Evolutionary conservation across 2,329 filamentous ascomycete species (phyloP).

Genomic region (Scleromitrula shiraiana): DNA sequence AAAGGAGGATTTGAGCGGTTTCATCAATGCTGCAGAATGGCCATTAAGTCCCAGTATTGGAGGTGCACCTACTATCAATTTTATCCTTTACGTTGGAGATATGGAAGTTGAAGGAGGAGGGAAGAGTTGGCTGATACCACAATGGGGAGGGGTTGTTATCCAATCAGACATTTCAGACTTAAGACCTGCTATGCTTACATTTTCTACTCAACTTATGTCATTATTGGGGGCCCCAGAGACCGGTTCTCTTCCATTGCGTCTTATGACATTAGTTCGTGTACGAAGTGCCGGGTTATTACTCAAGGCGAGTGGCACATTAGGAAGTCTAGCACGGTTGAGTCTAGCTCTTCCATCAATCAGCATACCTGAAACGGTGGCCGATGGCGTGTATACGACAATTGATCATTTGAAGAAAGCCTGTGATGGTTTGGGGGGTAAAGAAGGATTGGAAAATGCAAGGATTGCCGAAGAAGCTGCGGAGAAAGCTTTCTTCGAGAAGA

Average conservation of each 20-base stretch:
- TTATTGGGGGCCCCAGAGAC: conserved; percentile 77
- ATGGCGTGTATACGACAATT: conserved; percentile 75
- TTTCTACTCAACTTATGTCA: conserved; percentile 82
- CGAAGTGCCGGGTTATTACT: conserved; percentile 78
- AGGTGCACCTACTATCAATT: conserved; percentile 88
- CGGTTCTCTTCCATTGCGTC: conserved; percentile 74
- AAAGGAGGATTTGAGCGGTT: conserved; percentile 83
- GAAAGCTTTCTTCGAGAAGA: conserved; percentile 94
- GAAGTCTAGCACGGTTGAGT: conserved; percentile 81
- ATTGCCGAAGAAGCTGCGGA: conserved; percentile 85
- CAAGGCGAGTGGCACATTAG: conserved; percentile 85
- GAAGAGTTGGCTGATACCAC: conserved; percentile 81
- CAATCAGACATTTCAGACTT: conserved; percentile 53
- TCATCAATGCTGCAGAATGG: conserved; percentile 98
- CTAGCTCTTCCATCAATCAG: conserved; percentile 81
- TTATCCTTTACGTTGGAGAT: conserved; percentile 79
- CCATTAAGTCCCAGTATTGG: conserved; percentile 91
- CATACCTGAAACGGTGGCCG: conserved; percentile 79
- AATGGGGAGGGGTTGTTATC: conserved; percentile 79
- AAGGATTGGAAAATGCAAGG: conserved; percentile 71
- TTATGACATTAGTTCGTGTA: conserved; percentile 79
- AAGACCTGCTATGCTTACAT: conserved; percentile 75
- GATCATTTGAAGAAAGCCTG: conserved; percentile 71
- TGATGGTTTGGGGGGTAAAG: conserved; percentile 53
- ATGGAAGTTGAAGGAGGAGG: conserved; percentile 39